These are phyloP conservation scores for Limtongia smithiae DNA, from an alignment of 805 yeast genomes.

Conservation along the genomic window DNA sequence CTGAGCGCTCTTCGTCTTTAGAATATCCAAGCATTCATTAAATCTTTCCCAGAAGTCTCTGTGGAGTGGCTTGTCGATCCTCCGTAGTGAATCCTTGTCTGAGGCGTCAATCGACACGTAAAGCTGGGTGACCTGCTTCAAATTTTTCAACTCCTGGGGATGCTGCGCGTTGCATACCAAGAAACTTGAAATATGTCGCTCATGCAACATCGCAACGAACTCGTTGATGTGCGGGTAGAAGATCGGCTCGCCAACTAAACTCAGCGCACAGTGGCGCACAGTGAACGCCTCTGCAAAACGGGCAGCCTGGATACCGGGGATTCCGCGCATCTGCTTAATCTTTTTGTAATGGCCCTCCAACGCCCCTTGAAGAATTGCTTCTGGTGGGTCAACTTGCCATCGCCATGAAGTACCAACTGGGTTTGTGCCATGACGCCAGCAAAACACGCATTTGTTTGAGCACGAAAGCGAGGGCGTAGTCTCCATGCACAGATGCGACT, in stretches of 20 bases:
- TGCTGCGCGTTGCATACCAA: constrained; percentile 95
- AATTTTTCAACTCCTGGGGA: constrained; percentile 70
- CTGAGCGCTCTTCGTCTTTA: constrained; percentile 65
- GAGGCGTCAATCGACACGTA: constrained; percentile 94
- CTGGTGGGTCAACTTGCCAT: constrained; percentile 93
- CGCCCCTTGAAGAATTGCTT: constrained; percentile 78
- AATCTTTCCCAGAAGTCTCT: constrained; percentile 92
- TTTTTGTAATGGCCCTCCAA: constrained; percentile 84
- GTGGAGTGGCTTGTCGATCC: constrained; percentile 83
- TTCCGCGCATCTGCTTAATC: constrained; percentile 92
- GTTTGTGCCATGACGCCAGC: constrained; percentile 97
- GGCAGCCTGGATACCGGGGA: constrained; percentile 88
- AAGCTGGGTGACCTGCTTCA: constrained; percentile 79
- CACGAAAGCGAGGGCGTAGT: constrained; percentile 91
- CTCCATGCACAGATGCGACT: constrained; percentile 91
- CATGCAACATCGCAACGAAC: constrained; percentile 77
- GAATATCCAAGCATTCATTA: constrained; percentile 71
- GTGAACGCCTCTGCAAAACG: constrained; percentile 87
- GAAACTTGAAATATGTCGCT: constrained; percentile 74
- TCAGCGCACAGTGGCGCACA: constrained; percentile 86
- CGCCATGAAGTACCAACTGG: constrained; percentile 96
- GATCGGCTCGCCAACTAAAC: constrained; percentile 92
- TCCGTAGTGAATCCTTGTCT: constrained; percentile 72
- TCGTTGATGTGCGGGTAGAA: constrained; percentile 88
- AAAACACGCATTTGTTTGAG: constrained; percentile 91